A percentile compares a stretch with the other conserved stretches of the same genome.
Evolutionary conservation across 192 early-diverging fungal species (phyloP).

Genomic region (Coemansia nantahalensis): DNA sequence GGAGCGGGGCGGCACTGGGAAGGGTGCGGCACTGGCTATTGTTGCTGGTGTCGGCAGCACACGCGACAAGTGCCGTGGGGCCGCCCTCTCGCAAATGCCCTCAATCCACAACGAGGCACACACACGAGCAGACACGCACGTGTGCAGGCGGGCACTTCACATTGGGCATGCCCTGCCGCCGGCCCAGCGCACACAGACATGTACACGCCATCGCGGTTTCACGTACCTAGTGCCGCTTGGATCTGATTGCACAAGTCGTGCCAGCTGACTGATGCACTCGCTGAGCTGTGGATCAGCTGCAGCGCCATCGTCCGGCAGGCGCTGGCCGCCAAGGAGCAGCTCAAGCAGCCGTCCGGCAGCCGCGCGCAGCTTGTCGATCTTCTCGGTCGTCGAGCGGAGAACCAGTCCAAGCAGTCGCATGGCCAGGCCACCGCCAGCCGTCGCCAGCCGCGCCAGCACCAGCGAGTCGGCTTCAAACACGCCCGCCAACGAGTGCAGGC

Average conservation of each 20-base stretch:
- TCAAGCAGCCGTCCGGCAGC: slow-evolving; percentile 68
- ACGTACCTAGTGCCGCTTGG: not conserved
- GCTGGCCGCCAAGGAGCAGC: slow-evolving; percentile 23
- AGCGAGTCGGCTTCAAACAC: slow-evolving; percentile 38
- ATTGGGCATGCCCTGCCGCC: no score
- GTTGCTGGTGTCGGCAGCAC: no score
- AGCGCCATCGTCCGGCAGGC: not conserved
- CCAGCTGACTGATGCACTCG: slow-evolving; percentile 14
- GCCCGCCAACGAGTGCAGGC: slow-evolving; percentile 58
- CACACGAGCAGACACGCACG: no score
- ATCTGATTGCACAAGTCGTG: slow-evolving; percentile 1
- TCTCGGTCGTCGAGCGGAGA: slow-evolving; percentile 81
- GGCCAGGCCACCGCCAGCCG: slow-evolving; percentile 30
- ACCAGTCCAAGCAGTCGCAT: slow-evolving; percentile 43
- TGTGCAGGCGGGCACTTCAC: no score
- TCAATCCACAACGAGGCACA: no score
- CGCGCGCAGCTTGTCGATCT: slow-evolving; percentile 84
- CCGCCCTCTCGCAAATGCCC: no score
- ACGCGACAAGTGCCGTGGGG: no score
- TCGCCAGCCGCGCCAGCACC: slow-evolving; percentile 1
- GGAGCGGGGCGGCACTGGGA: no score
- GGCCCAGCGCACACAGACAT: no score
- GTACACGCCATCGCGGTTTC: no score
- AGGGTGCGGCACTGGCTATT: no score
- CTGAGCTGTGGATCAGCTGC: slow-evolving; percentile 4